Conservation (phyloP, 768 basidiomycete genomes). For the Pisolithus marmoratus region DNA sequence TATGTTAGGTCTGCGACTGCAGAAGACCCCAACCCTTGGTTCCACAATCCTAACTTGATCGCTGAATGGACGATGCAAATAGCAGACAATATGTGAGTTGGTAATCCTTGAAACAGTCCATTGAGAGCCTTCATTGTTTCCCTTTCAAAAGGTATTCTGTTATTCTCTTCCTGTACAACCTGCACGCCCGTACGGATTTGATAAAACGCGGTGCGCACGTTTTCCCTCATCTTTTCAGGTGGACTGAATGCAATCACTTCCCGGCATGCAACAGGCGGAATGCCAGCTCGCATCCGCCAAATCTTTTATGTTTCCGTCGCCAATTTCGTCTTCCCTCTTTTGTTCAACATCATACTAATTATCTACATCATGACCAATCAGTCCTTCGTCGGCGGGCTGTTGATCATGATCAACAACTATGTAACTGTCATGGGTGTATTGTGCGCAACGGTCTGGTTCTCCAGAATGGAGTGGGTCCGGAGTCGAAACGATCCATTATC, state of each 20-base stretch:
- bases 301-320: slow-evolving; percentile 31
- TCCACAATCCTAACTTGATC: too few relatives aligned
- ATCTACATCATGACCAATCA: slow-evolving; percentile 11
- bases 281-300: slow-evolving; percentile 20
- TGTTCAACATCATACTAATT: slow-evolving; percentile 30
- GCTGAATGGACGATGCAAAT: too few relatives aligned
- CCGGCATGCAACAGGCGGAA: slow-evolving; percentile 7
- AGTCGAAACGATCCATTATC: not conserved
- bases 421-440: slow-evolving; percentile 31
- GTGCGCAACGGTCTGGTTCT: slow-evolving; percentile 32
- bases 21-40: not conserved
- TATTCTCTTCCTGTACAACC: slow-evolving; percentile 23
- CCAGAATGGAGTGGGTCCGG: not conserved
- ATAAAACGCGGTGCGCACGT: not conserved
- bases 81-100: too few relatives aligned
- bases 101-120: too few relatives aligned
- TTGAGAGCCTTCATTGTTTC: not conserved
- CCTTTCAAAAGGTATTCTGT: slow-evolving; percentile 18
- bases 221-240: not conserved
- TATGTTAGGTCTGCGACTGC: not conserved
- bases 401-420: slow-evolving; percentile 19
- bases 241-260: not conserved
- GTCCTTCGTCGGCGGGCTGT: not conserved
- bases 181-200: slow-evolving; percentile 3
- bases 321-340: slow-evolving; percentile 34